These are phyloP conservation scores for Pleurotus cornucopiae DNA, from an alignment of 768 basidiomycete species.

Conservation along the genomic window DNA sequence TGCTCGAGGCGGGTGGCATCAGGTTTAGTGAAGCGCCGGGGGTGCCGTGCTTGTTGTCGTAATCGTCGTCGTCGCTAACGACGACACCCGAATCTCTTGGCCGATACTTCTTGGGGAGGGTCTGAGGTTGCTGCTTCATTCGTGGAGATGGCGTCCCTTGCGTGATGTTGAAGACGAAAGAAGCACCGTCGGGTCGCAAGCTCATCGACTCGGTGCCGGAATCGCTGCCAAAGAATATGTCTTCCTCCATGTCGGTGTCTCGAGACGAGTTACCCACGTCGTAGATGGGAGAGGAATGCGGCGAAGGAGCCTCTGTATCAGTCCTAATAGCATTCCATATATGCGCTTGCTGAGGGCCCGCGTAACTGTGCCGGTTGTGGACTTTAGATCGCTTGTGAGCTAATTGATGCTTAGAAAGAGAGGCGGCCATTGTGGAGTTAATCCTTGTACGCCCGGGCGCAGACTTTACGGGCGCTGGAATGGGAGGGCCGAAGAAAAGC, in stretches of 20 bases:
- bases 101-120: constrained; percentile 64
- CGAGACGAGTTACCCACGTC: constrained; percentile 15
- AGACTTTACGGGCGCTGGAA: constrained; percentile 25
- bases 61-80: constrained; percentile 51
- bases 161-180: constrained; percentile 55
- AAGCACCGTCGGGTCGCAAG: constrained; percentile 36
- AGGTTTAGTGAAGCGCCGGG: constrained; percentile 25
- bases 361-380: constrained; percentile 62
- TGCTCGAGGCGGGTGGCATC: constrained; percentile 58
- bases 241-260: constrained; percentile 42
- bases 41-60: neutral
- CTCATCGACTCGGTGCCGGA: neutral
- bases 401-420: constrained; percentile 16
- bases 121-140: constrained; percentile 26
- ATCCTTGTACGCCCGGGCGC: constrained; percentile 26
- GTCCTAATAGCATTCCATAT: constrained; percentile 39
- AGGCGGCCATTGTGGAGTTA: constrained; percentile 22
- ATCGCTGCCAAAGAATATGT: constrained; percentile 46
- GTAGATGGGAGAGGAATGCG: constrained; percentile 43
- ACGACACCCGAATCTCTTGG: constrained; percentile 66
- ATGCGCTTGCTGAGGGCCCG: constrained; percentile 39
- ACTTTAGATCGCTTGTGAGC: constrained; percentile 23
- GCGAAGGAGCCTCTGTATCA: constrained; percentile 37
- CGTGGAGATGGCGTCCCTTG: constrained; percentile 55
- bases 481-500: constrained; percentile 64